Evolutionary conservation across 768 basidiomycete genomes (phyloP), one percentile per base, ranked within the genome.

Genomic region (Tulasnella sp.): DNA sequence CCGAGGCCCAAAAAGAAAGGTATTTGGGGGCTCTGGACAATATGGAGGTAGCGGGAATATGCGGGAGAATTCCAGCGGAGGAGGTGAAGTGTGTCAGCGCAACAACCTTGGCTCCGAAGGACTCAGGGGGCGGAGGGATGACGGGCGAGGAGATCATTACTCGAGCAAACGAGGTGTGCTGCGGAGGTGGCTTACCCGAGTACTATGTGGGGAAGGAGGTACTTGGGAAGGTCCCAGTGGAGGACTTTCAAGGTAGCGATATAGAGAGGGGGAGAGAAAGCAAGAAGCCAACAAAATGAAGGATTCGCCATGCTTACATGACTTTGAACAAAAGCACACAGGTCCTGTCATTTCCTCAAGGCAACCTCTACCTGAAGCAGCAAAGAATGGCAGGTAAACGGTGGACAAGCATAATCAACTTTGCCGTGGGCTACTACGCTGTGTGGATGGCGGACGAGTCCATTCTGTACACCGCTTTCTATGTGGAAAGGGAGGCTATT

Each of bases 361-460:
- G 83, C 0, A 79, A 84, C 73, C 81, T 85, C 0, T 52, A 76
- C 0, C 76, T 77, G 0, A 84, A 84, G 69, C 83, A 85, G 67
- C 77, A 79, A 42, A 2, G 75, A 0, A 75, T 84, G 0, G 77
- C 76, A 1, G 82, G 83, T 0, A 81, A 84, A 64, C 47, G 78
- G 0, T 85, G 79, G 75, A 59, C 81, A 0, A 77, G 74, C 7
- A 72, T 80, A 0, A 80, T 83, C 29, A 81, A 85, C 75, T 81
- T 82, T 67, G 80, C 81, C 1, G 75, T 76, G 0, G 83, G 82
- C 0, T 84, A 83, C 77, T 79, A 80, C 29, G 76, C 75, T 0
- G 72, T 78, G 1, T 17, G 71, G 1, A 68, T 79, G 0, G 73
- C 62, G 3, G 65, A 75, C 19, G 73, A 75, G 0, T 47, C 65